A percentile compares a stretch with the other conserved stretches of the same genome.
Evolutionary conservation across 257 asterid genomes (phyloP).

Genomic region (Petrea volubilis): DNA sequence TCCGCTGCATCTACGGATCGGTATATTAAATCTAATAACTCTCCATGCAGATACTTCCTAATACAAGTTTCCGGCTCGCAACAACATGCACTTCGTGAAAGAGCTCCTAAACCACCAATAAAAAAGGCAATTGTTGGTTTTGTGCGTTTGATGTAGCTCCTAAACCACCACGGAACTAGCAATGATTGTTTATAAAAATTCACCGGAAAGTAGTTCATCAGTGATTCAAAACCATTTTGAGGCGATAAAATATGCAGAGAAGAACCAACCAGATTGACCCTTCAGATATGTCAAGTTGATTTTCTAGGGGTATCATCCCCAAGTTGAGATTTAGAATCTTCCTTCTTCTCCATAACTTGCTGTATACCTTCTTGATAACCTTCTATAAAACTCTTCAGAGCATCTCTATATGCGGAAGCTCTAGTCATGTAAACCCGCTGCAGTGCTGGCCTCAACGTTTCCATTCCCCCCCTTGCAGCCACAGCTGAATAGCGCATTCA

Average conservation of each 20-base stretch:
- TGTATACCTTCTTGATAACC: constrained; percentile 96
- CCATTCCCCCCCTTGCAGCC: constrained; percentile 97
- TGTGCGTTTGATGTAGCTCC: neutral
- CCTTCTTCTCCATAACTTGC: constrained; percentile 69
- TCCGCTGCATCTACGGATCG: constrained; percentile 16
- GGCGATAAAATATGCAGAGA: neutral
- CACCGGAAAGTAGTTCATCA: neutral
- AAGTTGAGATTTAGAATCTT: constrained; percentile 41
- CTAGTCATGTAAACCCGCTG: constrained; percentile 93
- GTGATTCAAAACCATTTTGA: neutral
- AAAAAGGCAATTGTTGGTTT: neutral
- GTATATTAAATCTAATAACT: constrained; percentile 1
- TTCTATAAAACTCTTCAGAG: constrained; percentile 78
- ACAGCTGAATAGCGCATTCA: constrained; percentile 44
- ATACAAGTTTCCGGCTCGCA: neutral
- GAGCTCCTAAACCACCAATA: neutral
- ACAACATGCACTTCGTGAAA: neutral
- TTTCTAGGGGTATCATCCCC: constrained; percentile 37
- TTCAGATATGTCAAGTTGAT: neutral
- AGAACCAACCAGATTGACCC: neutral
- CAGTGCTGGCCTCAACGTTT: constrained; percentile 78
- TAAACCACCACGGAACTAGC: neutral
- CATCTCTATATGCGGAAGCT: constrained; percentile 90
- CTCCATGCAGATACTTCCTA: neutral
- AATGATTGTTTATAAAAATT: neutral